phyloP scores from a whole-genome alignment of 345 rosid genomes.

The Rubroshorea leprosula region DNA sequence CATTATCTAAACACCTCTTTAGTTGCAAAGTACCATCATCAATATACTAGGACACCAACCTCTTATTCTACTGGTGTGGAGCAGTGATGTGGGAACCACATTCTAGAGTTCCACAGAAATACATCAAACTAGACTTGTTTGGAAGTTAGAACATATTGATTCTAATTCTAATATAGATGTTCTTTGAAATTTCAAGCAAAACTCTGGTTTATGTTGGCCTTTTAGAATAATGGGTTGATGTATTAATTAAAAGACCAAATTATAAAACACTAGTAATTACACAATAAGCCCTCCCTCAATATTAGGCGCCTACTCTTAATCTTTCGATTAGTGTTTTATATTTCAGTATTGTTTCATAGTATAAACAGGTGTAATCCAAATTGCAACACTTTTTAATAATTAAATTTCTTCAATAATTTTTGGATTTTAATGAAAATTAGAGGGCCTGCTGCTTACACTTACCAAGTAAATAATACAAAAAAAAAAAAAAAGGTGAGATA shows the following conservation, averaged over 20 bases:
- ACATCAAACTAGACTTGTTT: too few relatives aligned
- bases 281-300: too few relatives aligned
- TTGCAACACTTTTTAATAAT: too few relatives aligned
- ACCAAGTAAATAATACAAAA: not conserved
- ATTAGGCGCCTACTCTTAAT: too few relatives aligned
- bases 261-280: too few relatives aligned
- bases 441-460: not conserved
- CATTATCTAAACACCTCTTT: not conserved
- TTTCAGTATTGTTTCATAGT: too few relatives aligned
- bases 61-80: not conserved
- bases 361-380: too few relatives aligned
- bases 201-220: too few relatives aligned
- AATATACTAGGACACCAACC: not conserved
- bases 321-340: too few relatives aligned
- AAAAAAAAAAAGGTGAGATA: too few relatives aligned
- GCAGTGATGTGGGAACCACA: not conserved
- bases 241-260: too few relatives aligned
- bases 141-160: not conserved
- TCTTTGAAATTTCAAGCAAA: conserved; percentile 1
- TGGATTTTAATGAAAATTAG: not conserved
- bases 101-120: not conserved
- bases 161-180: not conserved
- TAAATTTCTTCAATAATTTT: not conserved
- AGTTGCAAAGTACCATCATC: not conserved
- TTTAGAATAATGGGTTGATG: too few relatives aligned